Evolutionary conservation across 768 basidiomycete species (phyloP).

Genomic region (Gymnopilus dilepis): DNA sequence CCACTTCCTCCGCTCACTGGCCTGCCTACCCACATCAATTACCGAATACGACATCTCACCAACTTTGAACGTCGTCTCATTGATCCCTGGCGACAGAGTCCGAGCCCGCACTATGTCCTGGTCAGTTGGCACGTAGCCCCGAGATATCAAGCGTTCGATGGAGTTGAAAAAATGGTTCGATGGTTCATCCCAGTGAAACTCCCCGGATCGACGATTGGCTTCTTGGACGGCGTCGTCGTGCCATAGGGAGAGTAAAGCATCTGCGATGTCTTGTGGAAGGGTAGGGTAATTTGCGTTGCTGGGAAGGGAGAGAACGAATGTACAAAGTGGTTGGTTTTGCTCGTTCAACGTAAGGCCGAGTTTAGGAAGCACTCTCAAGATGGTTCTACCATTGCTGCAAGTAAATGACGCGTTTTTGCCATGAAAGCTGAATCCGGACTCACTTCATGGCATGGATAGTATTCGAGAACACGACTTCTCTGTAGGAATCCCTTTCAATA

Average conservation of each 20-base stretch:
- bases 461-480: slow-evolving; percentile 93
- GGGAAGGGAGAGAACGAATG: slow-evolving; percentile 73
- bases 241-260: slow-evolving; percentile 86
- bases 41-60: slow-evolving; percentile 93
- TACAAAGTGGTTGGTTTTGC: slow-evolving; percentile 67
- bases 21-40: slow-evolving; percentile 90
- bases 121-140: slow-evolving; percentile 86
- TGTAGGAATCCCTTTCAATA: slow-evolving; percentile 89
- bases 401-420: too few relatives aligned
- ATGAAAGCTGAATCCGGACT: slow-evolving; percentile 25
- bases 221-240: slow-evolving; percentile 75
- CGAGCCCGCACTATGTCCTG: slow-evolving; percentile 98
- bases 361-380: slow-evolving; percentile 90
- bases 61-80: slow-evolving; percentile 96
- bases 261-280: slow-evolving; percentile 74
- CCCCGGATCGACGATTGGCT: slow-evolving; percentile 83
- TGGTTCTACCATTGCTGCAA: slow-evolving; percentile 61
- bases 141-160: slow-evolving; percentile 81
- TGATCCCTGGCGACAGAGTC: slow-evolving; percentile 76
- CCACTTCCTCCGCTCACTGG: slow-evolving; percentile 93
- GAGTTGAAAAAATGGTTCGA: slow-evolving; percentile 95
- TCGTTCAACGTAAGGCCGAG: slow-evolving; percentile 78
- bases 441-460: slow-evolving; percentile 95
- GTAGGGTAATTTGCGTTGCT: slow-evolving; percentile 78
- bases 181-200: slow-evolving; percentile 96